Conservation (phyloP, 2,329 filamentous ascomycete genomes). For the Sclerotinia spermophila region DNA sequence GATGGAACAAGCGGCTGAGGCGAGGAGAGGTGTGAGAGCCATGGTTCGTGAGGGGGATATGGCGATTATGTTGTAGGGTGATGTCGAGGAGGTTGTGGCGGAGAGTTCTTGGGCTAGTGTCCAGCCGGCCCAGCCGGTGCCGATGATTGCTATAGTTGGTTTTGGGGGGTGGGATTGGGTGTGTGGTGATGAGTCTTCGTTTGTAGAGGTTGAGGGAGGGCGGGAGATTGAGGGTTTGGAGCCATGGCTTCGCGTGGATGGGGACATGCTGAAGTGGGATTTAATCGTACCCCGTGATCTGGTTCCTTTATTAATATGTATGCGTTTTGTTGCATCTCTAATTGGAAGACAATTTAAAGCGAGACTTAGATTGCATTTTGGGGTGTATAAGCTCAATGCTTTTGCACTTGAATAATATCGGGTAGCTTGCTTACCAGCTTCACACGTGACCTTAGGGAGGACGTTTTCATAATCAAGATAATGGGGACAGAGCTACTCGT, state of each 20-base stretch:
- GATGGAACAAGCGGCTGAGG: slow-evolving; percentile 43
- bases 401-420: fast-evolving
- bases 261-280: neutral
- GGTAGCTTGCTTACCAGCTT: fast-evolving
- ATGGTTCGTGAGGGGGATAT: slow-evolving; percentile 43
- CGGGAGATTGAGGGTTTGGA: neutral
- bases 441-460: neutral
- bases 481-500: neutral
- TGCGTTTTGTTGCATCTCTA: neutral
- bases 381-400: neutral
- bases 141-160: slow-evolving; percentile 7
- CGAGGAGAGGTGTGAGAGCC: slow-evolving; percentile 45
- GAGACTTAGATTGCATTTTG: neutral
- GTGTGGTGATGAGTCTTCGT: neutral
- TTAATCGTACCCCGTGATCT: neutral
- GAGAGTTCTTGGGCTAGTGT: slow-evolving; percentile 39
- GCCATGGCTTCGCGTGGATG: neutral
- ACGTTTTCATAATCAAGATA: neutral
- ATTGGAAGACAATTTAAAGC: neutral
- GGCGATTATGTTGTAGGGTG: slow-evolving; percentile 39
- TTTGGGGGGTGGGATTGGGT: neutral
- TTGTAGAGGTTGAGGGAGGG: neutral
- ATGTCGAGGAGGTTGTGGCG: slow-evolving; percentile 28
- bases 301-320: neutral
- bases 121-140: slow-evolving; percentile 37